Evolutionary conservation across 805 yeast genomes (phyloP).

Genomic region (Candida namnaoensis): DNA sequence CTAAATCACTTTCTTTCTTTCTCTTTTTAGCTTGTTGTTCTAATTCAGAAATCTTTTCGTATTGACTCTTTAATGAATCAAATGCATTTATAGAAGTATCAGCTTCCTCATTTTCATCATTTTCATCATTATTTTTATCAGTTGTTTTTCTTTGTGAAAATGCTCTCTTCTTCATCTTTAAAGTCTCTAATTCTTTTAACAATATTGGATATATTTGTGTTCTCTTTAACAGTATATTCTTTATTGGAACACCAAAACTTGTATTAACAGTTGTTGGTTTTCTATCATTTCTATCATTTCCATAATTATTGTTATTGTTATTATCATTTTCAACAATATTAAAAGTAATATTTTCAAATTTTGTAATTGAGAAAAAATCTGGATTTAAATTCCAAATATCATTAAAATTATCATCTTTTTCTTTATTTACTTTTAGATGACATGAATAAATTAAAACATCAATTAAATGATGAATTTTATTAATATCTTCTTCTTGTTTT

Average conservation of each 20-base stretch:
- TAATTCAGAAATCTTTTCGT: slow-evolving; percentile 20
- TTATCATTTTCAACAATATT: no score
- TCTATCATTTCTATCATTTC: no score
- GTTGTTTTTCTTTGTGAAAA: no score
- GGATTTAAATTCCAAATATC: slow-evolving; percentile 17
- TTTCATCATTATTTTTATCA: slow-evolving; percentile 10
- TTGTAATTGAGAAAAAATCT: no score
- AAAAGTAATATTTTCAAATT: no score
- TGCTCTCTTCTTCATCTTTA: slow-evolving; percentile 24
- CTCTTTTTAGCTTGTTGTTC: slow-evolving; percentile 19
- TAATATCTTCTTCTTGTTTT: slow-evolving; percentile 8
- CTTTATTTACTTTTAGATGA: slow-evolving; percentile 29
- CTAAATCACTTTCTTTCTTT: slow-evolving; percentile 1
- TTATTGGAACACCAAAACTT: slow-evolving; percentile 1
- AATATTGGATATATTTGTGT: slow-evolving; percentile 14
- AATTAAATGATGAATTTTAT: slow-evolving; percentile 27
- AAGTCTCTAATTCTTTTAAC: slow-evolving; percentile 18
- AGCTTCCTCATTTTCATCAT: slow-evolving; percentile 6
- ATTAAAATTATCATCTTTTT: slow-evolving; percentile 20
- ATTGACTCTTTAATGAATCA: slow-evolving; percentile 36
- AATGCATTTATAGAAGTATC: slow-evolving; percentile 16
- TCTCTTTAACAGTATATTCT: slow-evolving; percentile 13
- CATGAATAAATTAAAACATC: slow-evolving; percentile 25
- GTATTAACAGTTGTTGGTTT: no score
- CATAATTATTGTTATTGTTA: no score